Evolutionary conservation across 495 filamentous ascomycete genomes (phyloP), one percentile per base, ranked within the genome.

Genomic region (Neurospora pannonica): DNA sequence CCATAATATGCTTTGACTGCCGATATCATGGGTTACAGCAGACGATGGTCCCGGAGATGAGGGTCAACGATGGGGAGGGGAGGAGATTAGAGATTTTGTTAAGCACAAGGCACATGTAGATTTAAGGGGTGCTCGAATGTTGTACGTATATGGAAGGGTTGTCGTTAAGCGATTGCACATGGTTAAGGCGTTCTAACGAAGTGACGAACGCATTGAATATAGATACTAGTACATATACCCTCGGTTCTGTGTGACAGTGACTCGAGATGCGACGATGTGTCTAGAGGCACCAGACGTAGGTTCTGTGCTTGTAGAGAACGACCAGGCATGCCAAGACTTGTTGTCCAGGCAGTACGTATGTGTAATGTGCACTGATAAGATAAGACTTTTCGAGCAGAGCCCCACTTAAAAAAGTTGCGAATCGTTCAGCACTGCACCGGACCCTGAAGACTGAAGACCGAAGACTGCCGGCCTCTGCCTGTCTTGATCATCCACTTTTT

Each of bases 331-430:
- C 54, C 28, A 67, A 67, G 54, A 67, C 15, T 1, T 19, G 15
- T 17, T 69, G 38, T 71, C 31, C 43, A 34, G 42, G 36, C 43
- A 40, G 67, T 38, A 74, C 31, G 2, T 24, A 46, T 34, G 38
- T 39, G 13, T 13, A 39, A 39, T 42, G 10, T 62, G 40, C 3
- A 70, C 17, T 19, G 75, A 79, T 79, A 76, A 78, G 78, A 79
- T 79, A 80, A 78, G 34, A 9, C 10, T 67, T 67, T 67, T 19
- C 13, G 28, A 62, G 24, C 54, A 31, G 24, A 31, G 31, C 24
- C 69, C 78, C 78, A 78, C 43, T 77, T 78, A 77, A 78, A 73
- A 78, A 71, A 67, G 54, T 67, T 67, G 54, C 54, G 54, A 62
- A 34, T 9, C 28, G 28, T 77, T 79, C 77, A 46, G 74, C 38